These are phyloP conservation scores for Plasmodium knowlesi DNA, from an alignment of 169 alveolate genomes.

Conservation along the genomic window DNA sequence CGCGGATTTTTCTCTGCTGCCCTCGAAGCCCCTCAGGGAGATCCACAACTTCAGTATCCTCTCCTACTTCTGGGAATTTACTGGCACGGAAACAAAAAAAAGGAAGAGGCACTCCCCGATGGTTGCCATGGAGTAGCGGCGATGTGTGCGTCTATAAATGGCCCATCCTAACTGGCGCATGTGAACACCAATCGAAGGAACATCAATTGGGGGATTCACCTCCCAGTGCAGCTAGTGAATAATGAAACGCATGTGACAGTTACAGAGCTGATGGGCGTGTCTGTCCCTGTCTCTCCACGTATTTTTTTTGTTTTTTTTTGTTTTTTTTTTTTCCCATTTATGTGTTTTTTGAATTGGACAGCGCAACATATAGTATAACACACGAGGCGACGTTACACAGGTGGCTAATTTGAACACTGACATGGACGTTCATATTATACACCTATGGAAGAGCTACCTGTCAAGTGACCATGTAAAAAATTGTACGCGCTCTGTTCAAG, in stretches of 20 bases:
- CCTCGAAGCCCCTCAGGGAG: slow-evolving; percentile 58
- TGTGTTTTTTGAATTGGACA: background rate
- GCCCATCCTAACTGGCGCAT: background rate
- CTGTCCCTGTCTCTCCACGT: background rate
- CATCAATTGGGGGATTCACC: background rate
- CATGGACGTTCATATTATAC: background rate
- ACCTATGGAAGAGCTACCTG: background rate
- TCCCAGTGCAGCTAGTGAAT: background rate
- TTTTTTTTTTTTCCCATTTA: background rate
- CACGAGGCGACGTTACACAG: background rate
- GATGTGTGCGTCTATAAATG: background rate
- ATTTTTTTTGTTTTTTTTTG: background rate
- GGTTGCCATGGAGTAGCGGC: background rate
- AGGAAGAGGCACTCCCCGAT: background rate
- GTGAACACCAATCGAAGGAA: background rate
- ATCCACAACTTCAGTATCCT: slow-evolving; percentile 33
- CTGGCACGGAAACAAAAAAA: background rate
- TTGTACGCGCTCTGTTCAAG: background rate
- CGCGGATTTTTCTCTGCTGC: slow-evolving; percentile 16
- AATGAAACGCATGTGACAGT: background rate
- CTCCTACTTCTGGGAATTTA: slow-evolving; percentile 48
- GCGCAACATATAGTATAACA: background rate
- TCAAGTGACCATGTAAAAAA: background rate
- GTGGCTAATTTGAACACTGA: background rate
- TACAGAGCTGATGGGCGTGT: background rate